Conservation (phyloP, 2,329 filamentous ascomycete genomes). For the Gliomastix tumulicola region DNA sequence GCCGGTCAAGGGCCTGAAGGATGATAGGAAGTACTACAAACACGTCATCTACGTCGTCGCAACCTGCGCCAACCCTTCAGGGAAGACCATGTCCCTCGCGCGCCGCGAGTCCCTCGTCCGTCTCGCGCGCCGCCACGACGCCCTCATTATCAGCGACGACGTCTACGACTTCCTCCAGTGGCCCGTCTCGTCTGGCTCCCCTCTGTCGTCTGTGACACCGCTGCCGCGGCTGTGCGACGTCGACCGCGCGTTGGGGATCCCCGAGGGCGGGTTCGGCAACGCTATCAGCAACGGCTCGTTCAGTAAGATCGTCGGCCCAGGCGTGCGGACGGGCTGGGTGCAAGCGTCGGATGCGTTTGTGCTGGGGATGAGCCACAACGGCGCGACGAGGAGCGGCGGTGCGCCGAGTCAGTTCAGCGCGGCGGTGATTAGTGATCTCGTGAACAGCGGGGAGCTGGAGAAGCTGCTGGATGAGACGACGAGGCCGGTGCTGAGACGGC, state of each 20-base stretch:
- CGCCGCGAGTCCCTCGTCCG: slow-evolving; percentile 63
- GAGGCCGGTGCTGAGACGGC: slow-evolving; percentile 34
- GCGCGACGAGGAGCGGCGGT: slow-evolving; percentile 48
- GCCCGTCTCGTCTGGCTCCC: slow-evolving; percentile 35
- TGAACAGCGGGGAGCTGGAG: slow-evolving; percentile 35
- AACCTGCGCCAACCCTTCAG: slow-evolving; percentile 83
- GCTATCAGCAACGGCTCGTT: slow-evolving; percentile 83
- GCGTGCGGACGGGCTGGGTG: slow-evolving; percentile 80
- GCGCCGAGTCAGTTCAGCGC: slow-evolving; percentile 49
- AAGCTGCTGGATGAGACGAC: slow-evolving; percentile 32
- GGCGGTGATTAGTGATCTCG: slow-evolving; percentile 40
- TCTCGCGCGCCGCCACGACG: slow-evolving; percentile 73
- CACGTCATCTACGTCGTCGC: slow-evolving; percentile 87
- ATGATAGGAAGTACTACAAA: slow-evolving; percentile 71
- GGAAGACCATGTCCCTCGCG: slow-evolving; percentile 67
- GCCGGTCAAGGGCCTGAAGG: slow-evolving; percentile 47
- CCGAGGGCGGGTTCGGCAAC: slow-evolving; percentile 58
- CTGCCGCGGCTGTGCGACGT: slow-evolving; percentile 76
- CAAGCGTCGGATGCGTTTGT: slow-evolving; percentile 58
- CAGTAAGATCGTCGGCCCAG: slow-evolving; percentile 79
- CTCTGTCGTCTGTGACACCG: slow-evolving; percentile 31
- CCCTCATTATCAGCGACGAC: slow-evolving; percentile 81
- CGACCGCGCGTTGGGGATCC: slow-evolving; percentile 58
- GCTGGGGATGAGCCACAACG: slow-evolving; percentile 44
- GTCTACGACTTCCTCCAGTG: slow-evolving; percentile 93